Conservation (phyloP, 768 basidiomycete species). For the button mushroom (Agaricus bisporus) region DNA sequence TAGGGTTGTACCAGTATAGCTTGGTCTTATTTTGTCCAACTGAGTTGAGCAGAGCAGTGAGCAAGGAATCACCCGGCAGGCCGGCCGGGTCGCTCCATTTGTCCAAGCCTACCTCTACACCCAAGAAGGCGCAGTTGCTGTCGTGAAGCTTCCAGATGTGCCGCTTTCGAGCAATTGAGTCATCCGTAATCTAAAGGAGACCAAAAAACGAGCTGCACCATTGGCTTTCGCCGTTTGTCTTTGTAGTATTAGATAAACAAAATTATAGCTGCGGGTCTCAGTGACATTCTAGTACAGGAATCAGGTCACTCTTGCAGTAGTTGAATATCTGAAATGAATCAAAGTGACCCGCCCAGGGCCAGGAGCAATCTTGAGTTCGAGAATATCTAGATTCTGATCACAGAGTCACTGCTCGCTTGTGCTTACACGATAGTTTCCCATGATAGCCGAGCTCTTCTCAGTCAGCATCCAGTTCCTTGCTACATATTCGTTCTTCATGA, state of each 20-base stretch:
- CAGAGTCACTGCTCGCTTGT: not conserved
- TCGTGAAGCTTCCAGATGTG: not conserved
- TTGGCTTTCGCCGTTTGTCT: no score
- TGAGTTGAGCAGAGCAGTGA: conserved; percentile 4
- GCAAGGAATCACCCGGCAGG: not conserved
- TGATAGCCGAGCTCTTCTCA: not conserved
- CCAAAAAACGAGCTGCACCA: no score
- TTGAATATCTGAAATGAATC: no score
- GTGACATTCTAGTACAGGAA: no score
- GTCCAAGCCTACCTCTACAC: no score
- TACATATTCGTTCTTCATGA: not conserved
- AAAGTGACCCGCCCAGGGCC: not conserved
- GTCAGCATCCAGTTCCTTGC: not conserved
- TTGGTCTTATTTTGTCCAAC: not conserved
- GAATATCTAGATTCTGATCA: not conserved
- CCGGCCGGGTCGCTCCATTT: not conserved
- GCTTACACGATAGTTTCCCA: conserved; percentile 1
- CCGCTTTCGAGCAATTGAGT: not conserved
- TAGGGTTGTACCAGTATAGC: not conserved
- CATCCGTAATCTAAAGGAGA: no score
- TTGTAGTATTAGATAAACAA: no score
- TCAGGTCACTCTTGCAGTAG: no score
- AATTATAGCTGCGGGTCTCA: no score
- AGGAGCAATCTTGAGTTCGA: conserved; percentile 3
- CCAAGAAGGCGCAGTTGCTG: no score